These are phyloP conservation scores for Aspergillus affinis DNA, from an alignment of 495 filamentous ascomycete species.

Conservation along the genomic window DNA sequence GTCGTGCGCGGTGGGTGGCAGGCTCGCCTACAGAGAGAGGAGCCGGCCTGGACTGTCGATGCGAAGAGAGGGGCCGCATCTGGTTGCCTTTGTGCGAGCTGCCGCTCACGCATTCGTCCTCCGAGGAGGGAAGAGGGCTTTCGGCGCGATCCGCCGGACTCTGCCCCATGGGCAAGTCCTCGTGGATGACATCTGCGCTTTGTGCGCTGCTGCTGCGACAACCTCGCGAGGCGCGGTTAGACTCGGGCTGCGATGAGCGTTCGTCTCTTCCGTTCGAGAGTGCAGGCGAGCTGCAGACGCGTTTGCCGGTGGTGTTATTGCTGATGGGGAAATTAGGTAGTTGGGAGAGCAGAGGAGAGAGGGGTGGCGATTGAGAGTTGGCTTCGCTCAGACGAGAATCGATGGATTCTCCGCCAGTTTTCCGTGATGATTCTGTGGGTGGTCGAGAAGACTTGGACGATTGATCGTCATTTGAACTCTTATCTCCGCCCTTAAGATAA, in stretches of 20 bases:
- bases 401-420: background rate
- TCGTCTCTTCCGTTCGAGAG: constrained; percentile 8
- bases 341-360: constrained; percentile 27
- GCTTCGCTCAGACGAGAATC: constrained; percentile 1
- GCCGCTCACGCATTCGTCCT: constrained; percentile 39
- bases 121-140: constrained; percentile 43
- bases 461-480: constrained; percentile 1
- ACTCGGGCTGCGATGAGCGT: constrained; percentile 6
- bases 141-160: constrained; percentile 23
- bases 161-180: constrained; percentile 24
- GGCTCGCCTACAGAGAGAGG: constrained; percentile 16
- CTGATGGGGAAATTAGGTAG: constrained; percentile 20
- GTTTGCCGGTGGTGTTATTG: constrained; percentile 12
- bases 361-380: constrained; percentile 34
- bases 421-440: background rate
- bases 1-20: constrained; percentile 6
- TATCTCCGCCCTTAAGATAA: constrained; percentile 12
- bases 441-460: background rate
- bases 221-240: constrained; percentile 20
- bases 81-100: constrained; percentile 2
- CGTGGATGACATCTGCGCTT: constrained; percentile 25
- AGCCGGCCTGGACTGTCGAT: constrained; percentile 13
- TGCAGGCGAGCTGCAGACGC: constrained; percentile 23
- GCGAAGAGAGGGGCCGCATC: constrained; percentile 12
- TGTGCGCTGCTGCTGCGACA: constrained; percentile 32